Conservation (phyloP, 176 grass and related monocot species). For the Phoenix dactylifera region DNA sequence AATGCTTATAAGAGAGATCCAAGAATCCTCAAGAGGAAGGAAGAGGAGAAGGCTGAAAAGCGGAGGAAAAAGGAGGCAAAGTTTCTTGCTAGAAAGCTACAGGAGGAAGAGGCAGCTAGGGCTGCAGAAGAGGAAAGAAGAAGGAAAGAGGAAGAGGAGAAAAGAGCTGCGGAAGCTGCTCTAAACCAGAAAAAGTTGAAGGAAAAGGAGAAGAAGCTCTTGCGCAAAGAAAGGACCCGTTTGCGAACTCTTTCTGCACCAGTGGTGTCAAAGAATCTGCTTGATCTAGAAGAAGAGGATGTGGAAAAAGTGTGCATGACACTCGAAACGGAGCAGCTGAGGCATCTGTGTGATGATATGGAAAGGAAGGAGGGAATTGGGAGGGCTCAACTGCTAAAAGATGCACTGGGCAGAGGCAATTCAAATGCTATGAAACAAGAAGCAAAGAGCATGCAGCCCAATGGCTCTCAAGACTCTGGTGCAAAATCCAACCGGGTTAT, state of each 20-base stretch:
- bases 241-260: constrained; percentile 38
- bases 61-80: constrained; percentile 82
- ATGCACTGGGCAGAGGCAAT: constrained; percentile 36
- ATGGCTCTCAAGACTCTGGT: constrained; percentile 16
- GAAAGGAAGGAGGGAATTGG: constrained; percentile 48
- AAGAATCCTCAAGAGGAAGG: constrained; percentile 78
- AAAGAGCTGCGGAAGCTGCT: constrained; percentile 58
- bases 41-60: constrained; percentile 86
- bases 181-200: constrained; percentile 75
- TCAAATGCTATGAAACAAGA: constrained; percentile 22
- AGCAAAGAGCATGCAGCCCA: constrained; percentile 30
- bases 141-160: constrained; percentile 69
- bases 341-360: constrained; percentile 55
- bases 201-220: constrained; percentile 92
- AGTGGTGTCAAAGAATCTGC: constrained; percentile 30
- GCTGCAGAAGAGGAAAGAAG: constrained; percentile 63
- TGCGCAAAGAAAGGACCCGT: constrained; percentile 84
- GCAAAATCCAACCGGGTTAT: constrained; percentile 16
- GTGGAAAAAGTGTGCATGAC: constrained; percentile 62
- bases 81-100: constrained; percentile 68
- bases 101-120: constrained; percentile 74
- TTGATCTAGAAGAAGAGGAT: constrained; percentile 48
- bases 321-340: constrained; percentile 60
- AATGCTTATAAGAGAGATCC: constrained; percentile 92
- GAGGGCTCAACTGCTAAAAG: constrained; percentile 46